Percentiles rank a stretch among this genome's conserved stretches.
Evolutionary conservation across 805 yeast species (phyloP).

Genomic region (Kuraishia molischiana): DNA sequence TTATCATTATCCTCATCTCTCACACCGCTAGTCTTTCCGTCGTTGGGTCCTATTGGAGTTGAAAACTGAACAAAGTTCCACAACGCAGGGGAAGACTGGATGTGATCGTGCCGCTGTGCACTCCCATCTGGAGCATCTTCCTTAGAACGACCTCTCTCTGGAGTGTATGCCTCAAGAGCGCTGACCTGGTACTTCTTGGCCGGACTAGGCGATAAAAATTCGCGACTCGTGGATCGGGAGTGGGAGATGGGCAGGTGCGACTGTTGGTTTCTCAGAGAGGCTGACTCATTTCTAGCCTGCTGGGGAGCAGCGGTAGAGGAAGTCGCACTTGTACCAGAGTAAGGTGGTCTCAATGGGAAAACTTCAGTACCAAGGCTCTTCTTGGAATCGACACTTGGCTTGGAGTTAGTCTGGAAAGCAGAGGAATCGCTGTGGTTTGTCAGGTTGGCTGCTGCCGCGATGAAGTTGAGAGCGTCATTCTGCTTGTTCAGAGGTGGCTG

Average conservation of each 20-base stretch:
- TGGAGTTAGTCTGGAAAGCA: not conserved
- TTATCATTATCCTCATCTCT: not conserved
- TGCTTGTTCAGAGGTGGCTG: conserved; percentile 10
- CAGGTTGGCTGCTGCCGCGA: conserved; percentile 16
- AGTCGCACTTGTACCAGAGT: not conserved
- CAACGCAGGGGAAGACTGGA: conserved; percentile 71
- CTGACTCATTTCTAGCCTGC: not conserved
- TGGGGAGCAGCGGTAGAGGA: not conserved
- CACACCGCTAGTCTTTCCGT: not conserved
- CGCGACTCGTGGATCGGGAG: conserved; percentile 3
- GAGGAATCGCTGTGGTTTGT: conserved; percentile 4
- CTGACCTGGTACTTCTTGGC: conserved; percentile 32
- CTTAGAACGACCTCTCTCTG: conserved; percentile 39
- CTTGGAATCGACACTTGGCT: not conserved
- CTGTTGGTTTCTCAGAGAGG: conserved; percentile 4
- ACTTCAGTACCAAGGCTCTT: not conserved
- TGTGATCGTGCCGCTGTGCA: conserved; percentile 14
- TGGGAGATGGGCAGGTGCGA: conserved; percentile 2
- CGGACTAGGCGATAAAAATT: conserved; percentile 16
- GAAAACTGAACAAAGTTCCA: conserved; percentile 86
- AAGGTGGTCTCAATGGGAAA: not conserved
- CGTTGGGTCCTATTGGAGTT: conserved; percentile 19
- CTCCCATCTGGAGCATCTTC: conserved; percentile 11
- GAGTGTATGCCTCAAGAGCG: conserved; percentile 57
- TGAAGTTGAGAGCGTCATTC: conserved; percentile 16